Conservation (phyloP, 225 moss, liverwort and hornwort species). For the Polytrichum commune region DNA sequence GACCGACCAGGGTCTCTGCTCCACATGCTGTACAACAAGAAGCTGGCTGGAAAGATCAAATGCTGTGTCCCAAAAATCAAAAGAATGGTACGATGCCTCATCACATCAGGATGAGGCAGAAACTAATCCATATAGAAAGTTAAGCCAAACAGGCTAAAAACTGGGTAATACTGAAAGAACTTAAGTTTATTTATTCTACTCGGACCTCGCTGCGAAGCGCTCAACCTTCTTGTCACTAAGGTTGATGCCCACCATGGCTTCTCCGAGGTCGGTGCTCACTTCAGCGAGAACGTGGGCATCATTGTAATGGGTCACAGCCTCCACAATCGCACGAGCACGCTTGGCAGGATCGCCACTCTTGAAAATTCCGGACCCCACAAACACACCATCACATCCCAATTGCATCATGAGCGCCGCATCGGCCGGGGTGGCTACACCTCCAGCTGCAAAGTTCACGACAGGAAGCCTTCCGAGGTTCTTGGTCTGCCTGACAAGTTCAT, state of each 20-base stretch:
- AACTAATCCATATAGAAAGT: constrained; percentile 11
- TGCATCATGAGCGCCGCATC: constrained; percentile 98
- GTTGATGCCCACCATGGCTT: constrained; percentile 96
- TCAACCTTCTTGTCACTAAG: constrained; percentile 87
- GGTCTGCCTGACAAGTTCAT: constrained; percentile 92
- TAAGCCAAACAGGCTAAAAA: background rate
- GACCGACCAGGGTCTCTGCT: too few species aligned
- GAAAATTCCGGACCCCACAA: constrained; percentile 94
- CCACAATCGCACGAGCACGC: constrained; percentile 91
- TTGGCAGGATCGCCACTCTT: constrained; percentile 93
- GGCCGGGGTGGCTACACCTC: constrained; percentile 87
- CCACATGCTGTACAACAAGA: too few species aligned
- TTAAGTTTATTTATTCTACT: constrained; percentile 20
- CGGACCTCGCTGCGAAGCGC: constrained; percentile 86
- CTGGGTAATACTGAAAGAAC: too few species aligned
- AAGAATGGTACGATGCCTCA: constrained; percentile 38
- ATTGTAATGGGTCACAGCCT: constrained; percentile 89
- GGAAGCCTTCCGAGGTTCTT: constrained; percentile 93
- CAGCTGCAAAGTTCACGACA: constrained; percentile 90
- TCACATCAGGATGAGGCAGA: constrained; percentile 8
- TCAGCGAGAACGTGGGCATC: constrained; percentile 80
- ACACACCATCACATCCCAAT: constrained; percentile 89
- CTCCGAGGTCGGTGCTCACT: constrained; percentile 76
- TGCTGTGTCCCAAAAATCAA: constrained; percentile 30
- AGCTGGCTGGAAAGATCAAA: too few species aligned